A percentile compares a stretch with the other conserved stretches of the same genome.
These are phyloP conservation scores for Scutellaria baicalensis DNA, from an alignment of 257 asterid genomes.

Conservation along the genomic window DNA sequence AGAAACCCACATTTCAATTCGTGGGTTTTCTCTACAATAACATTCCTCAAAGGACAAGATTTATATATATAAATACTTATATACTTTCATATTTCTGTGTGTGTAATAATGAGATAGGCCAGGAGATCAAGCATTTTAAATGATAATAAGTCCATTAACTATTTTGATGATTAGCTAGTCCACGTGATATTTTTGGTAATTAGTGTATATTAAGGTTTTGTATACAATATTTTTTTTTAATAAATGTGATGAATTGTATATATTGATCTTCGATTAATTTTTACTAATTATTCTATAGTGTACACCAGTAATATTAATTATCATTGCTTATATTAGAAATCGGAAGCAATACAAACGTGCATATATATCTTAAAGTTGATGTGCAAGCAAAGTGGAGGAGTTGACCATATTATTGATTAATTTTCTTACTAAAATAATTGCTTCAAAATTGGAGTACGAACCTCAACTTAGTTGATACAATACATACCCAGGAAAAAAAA, in stretches of 20 bases:
- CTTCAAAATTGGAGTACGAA: conserved; percentile 4
- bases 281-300: no score
- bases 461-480: no score
- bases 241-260: not conserved
- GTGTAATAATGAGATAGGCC: conserved; percentile 13
- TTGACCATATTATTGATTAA: not conserved
- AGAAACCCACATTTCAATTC: conserved; percentile 13
- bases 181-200: conserved; percentile 6
- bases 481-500: no score
- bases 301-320: no score
- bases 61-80: no score
- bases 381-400: conserved; percentile 15
- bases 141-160: not conserved
- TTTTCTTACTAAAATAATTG: not conserved
- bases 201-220: not conserved
- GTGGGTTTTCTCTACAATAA: conserved; percentile 6
- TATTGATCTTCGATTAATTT: no score
- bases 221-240: not conserved
- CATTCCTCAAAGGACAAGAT: conserved; percentile 8
- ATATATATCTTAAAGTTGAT: not conserved
- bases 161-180: not conserved
- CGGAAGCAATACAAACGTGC: no score
- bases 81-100: not conserved
- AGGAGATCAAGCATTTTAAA: not conserved
- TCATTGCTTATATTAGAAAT: no score